Evolutionary conservation across 1,284 basidiomycete species (phyloP), one percentile per base, ranked within the genome.

Genomic region (Golubevia sp.): DNA sequence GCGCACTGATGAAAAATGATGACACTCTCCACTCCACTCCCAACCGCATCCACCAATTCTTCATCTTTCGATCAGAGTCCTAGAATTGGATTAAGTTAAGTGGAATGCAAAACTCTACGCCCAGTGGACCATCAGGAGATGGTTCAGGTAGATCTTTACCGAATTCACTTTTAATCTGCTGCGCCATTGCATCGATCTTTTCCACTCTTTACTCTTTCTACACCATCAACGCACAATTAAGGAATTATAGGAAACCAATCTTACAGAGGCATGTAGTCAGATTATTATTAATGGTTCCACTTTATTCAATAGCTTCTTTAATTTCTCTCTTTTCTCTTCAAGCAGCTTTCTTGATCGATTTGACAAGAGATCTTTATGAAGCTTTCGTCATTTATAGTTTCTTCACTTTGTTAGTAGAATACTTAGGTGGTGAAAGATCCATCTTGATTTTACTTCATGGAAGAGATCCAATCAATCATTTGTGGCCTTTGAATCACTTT

Each of bases 261-360:
- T 59, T 82, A 21, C 81, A 70, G 75, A 92, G 94, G 70, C 92
- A 93, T 88, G 95, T 98, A 56, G 89, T 98, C 49, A 88, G 97
- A 64, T 97, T 99, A 80, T 92, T 99, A 90, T 76, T 98, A 74
- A 98, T 98, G 94, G 93, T 97, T 2, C 94, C 95, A 1, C 86
- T 98, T 54, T 98, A 98, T 84, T 93, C 91, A 1, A 87, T 97
- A 23, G 89, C 95, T 0, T 96, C 93, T 1, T 87, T 96, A 73
- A 94, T 97, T 68, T 94, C 96, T 0, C 87, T 99, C 55, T 95
- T 95, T 86, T 97, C 94, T 0, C 87, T 98, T 59, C 91, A 96
- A 77, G 92, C 93, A 0, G 96, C 96, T 0, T 97, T 98, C 85
- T 91, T 97, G 73, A 97, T 99, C 73, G 96, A 99, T 83, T 92